phyloP scores from a whole-genome alignment of 192 early-diverging fungal genomes.

The Dimargaris xerosporica region DNA sequence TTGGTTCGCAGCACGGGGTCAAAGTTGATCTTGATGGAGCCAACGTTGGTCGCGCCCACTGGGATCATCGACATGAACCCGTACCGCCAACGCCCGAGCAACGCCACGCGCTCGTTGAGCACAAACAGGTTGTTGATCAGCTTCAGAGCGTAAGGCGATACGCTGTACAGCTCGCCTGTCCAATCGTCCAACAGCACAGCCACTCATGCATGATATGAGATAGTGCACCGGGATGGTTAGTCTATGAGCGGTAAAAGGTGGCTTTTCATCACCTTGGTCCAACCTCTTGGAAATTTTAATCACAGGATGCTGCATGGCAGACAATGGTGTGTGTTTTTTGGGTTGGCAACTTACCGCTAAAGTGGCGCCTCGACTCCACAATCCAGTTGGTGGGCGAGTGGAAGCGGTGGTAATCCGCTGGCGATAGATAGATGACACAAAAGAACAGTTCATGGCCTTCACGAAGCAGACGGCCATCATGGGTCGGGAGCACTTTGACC shows the following conservation, averaged over 20 bases:
- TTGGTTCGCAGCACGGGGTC: slow-evolving; percentile 69
- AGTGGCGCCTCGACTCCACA: slow-evolving; percentile 75
- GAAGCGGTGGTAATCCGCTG: slow-evolving; percentile 98
- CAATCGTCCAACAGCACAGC: not conserved
- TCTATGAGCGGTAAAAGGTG: too few relatives aligned
- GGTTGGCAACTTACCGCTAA: slow-evolving; percentile 42
- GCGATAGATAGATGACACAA: slow-evolving; percentile 89
- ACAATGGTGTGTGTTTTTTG: not conserved
- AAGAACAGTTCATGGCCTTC: slow-evolving; percentile 70
- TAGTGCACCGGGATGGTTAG: too few relatives aligned
- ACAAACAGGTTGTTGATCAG: slow-evolving; percentile 82
- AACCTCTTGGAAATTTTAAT: too few relatives aligned
- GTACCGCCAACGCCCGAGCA: slow-evolving; percentile 82
- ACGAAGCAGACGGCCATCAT: slow-evolving; percentile 27
- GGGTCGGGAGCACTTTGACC: slow-evolving; percentile 15
- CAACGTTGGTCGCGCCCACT: slow-evolving; percentile 97
- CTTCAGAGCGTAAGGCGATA: slow-evolving; percentile 80
- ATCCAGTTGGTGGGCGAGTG: slow-evolving; percentile 95
- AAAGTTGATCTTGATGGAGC: slow-evolving; percentile 88
- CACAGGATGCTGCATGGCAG: too few relatives aligned
- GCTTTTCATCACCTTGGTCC: too few relatives aligned
- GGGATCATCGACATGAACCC: slow-evolving; percentile 95
- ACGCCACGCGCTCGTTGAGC: slow-evolving; percentile 88
- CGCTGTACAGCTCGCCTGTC: slow-evolving; percentile 81
- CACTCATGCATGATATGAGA: too few relatives aligned